These are phyloP conservation scores for Pseudogymnoascus sp. DNA, from an alignment of 2,329 filamentous ascomycete species.

Conservation along the genomic window DNA sequence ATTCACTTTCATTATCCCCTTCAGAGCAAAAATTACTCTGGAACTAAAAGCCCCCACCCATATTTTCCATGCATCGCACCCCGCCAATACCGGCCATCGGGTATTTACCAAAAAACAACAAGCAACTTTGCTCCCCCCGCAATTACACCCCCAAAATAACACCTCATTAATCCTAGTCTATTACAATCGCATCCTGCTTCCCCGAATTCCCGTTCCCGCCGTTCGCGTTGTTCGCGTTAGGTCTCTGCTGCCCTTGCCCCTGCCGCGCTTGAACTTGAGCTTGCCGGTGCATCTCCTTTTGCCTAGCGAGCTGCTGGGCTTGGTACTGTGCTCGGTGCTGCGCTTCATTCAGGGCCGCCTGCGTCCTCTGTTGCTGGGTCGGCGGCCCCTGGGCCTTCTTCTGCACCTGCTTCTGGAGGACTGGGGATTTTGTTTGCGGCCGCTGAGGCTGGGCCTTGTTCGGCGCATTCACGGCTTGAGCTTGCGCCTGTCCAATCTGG, in stretches of 20 bases:
- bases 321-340: background rate
- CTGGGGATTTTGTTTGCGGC: background rate
- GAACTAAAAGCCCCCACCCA: slow-evolving; percentile 5
- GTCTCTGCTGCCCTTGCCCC: background rate
- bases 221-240: background rate
- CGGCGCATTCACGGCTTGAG: background rate
- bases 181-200: slow-evolving; percentile 5
- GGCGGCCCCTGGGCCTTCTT: background rate
- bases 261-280: background rate
- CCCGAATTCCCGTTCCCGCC: background rate
- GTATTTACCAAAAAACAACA: background rate
- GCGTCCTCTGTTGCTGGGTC: background rate
- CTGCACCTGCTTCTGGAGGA: background rate
- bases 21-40: slow-evolving; percentile 3
- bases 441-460: background rate
- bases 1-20: background rate
- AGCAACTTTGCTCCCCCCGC: background rate
- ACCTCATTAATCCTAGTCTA: slow-evolving; percentile 7
- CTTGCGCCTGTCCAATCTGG: background rate
- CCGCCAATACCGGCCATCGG: slow-evolving; percentile 3
- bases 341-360: background rate
- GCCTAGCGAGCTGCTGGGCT: background rate
- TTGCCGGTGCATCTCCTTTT: background rate
- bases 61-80: slow-evolving; percentile 6
- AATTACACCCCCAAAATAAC: background rate